Base-by-base conservation (phyloP, 2,329 filamentous ascomycete genomes). In the Chaetoscypha palmicola region DNA sequence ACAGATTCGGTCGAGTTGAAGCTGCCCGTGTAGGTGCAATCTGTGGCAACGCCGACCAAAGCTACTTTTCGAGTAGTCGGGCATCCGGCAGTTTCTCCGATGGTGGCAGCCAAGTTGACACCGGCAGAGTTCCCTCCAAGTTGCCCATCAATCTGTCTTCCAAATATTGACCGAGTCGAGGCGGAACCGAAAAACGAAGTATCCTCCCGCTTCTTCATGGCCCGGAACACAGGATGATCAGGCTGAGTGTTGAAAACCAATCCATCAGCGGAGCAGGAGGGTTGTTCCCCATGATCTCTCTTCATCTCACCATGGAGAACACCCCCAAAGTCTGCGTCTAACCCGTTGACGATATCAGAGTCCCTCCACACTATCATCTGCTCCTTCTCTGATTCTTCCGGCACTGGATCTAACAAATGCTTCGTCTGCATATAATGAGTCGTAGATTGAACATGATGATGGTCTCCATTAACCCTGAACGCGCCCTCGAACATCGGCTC, bases 341-440 rank as follows among this genome's bases (percentile, higher is more conserved):
- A 23, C 68, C 63, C 52, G 20, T 43, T 35, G 16, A 47, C 47
- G 58, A 96, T 79, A 63, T 98, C 92, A 21, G 89, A 94, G 61
- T 97, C 90, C 52, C 90, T 79, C 74, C 87, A 97, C 1, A 96
- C 75, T 26, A 96, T 73, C 90, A 98, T 92, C 60, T 78, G 83
- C 49, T 94, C 86, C 23, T 81, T 75, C 3, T 68, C 71, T 35
- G 68, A 65, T 22, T 71, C 61, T 23, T 67, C 63, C 21, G 60
- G 52, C 11, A 74, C 67, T 2, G 89, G 86, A 62, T 98, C 92
- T 34, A 81, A 68, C 17, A 68, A 63, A 49, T 87, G 78, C 59
- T 77, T 83, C 35, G 86, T 89, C 52, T 77, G 73, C 60, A 77
- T 72, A 60, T 92, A 98, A 49, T 80, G 83, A 21, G 75, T 74